Conservation (phyloP, 352 stramenopile species). For the Phytopythium litorale region DNA sequence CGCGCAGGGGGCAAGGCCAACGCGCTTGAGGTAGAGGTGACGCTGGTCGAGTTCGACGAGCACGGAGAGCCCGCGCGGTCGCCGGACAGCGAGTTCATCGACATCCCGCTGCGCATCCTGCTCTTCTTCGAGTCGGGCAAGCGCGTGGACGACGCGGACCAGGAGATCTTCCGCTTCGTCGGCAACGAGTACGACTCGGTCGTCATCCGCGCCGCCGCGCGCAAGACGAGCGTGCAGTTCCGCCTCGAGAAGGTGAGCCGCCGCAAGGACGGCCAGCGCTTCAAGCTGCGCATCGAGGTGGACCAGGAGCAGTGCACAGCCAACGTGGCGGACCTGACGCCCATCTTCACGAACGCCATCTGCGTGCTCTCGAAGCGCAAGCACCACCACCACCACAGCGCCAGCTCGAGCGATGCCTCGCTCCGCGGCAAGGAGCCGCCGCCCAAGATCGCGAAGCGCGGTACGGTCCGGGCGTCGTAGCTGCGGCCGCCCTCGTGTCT, state of each 20-base stretch:
- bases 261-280: conserved; percentile 80
- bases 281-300: conserved; percentile 82
- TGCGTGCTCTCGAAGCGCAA: conserved; percentile 87
- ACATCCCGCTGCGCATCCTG: conserved; percentile 73
- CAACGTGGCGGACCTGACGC: conserved; percentile 70
- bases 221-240: conserved; percentile 73
- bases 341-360: conserved; percentile 84
- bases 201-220: conserved; percentile 57
- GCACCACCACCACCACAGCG: conserved; percentile 40
- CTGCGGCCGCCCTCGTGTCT: background rate
- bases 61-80: conserved; percentile 58
- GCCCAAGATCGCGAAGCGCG: conserved; percentile 60
- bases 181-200: conserved; percentile 84
- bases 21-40: conserved; percentile 73
- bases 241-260: conserved; percentile 82
- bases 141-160: conserved; percentile 75
- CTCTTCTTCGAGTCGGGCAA: conserved; percentile 87
- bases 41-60: conserved; percentile 77
- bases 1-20: conserved; percentile 67
- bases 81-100: conserved; percentile 68
- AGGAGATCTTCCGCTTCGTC: conserved; percentile 86
- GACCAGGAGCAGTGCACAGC: conserved; percentile 82
- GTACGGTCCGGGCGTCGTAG: conserved; percentile 13
- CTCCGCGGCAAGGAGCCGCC: conserved; percentile 43
- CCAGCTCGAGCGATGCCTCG: conserved; percentile 37